These are phyloP conservation scores for Cutaneotrichosporon sp. DNA, from an alignment of 1,284 basidiomycete species.

Conservation along the genomic window DNA sequence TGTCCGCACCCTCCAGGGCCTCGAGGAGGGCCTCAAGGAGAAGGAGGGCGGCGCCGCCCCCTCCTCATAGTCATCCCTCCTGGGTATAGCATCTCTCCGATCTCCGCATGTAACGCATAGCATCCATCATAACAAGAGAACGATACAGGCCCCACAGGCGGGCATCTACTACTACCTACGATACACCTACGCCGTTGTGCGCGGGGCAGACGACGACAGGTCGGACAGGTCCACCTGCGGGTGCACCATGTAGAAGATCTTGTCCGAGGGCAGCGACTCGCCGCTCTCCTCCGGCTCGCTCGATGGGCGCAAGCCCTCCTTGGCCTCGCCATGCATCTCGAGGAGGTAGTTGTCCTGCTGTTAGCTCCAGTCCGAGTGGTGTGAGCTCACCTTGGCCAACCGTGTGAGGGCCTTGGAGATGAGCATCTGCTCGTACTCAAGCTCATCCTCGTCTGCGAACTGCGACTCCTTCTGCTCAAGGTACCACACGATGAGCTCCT, in stretches of 20 bases:
- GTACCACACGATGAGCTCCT: slow-evolving; percentile 96
- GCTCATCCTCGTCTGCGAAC: slow-evolving; percentile 78
- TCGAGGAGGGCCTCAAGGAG: slow-evolving; percentile 48
- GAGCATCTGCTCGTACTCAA: slow-evolving; percentile 90
- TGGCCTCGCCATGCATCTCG: slow-evolving; percentile 76
- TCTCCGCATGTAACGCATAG: slow-evolving; percentile 27
- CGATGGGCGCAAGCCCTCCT: slow-evolving; percentile 69
- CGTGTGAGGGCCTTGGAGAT: slow-evolving; percentile 86
- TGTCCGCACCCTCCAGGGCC: slow-evolving; percentile 52
- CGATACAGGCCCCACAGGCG: slow-evolving; percentile 10
- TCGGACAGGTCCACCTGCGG: slow-evolving; percentile 53
- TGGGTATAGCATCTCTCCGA: slow-evolving; percentile 10
- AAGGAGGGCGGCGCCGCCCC: slow-evolving; percentile 21
- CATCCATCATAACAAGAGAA: slow-evolving; percentile 17
- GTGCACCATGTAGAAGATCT: slow-evolving; percentile 53
- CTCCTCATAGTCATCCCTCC: slow-evolving; percentile 9
- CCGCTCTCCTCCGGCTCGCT: slow-evolving; percentile 36
- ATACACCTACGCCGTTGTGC: not conserved
- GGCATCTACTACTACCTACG: not conserved
- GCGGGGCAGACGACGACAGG: slow-evolving; percentile 45
- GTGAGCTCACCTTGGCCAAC: slow-evolving; percentile 62
- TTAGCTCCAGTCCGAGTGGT: not conserved
- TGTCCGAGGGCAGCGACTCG: slow-evolving; percentile 31
- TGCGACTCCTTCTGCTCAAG: slow-evolving; percentile 84
- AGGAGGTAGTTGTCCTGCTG: slow-evolving; percentile 78